Percentiles rank a stretch among this genome's conserved stretches.
Conservation (phyloP, 345 rosid genomes). For the Streptanthus diversifolius region DNA sequence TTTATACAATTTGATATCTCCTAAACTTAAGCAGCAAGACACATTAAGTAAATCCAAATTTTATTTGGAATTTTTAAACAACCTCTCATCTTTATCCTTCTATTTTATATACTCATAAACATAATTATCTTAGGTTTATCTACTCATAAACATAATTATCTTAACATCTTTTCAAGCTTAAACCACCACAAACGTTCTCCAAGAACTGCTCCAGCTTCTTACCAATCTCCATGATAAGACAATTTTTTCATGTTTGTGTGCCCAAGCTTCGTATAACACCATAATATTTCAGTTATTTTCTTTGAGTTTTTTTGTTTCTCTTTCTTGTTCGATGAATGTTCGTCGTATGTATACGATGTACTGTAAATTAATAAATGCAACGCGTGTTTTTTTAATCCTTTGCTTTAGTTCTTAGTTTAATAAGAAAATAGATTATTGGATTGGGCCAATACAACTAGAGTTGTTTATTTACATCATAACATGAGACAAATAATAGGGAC, state of each 20-base stretch:
- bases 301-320: not conserved
- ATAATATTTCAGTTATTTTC: not conserved
- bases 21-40: too few relatives aligned
- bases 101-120: too few relatives aligned
- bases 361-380: not conserved
- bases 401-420: not conserved
- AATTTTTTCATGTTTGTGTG: not conserved
- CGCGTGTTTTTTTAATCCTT: not conserved
- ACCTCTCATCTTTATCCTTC: too few relatives aligned
- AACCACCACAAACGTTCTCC: not conserved
- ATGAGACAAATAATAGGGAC: too few relatives aligned
- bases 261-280: not conserved
- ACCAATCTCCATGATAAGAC: slow-evolving; percentile 1
- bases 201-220: slow-evolving; percentile 3
- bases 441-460: not conserved
- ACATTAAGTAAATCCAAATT: too few relatives aligned
- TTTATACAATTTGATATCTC: too few relatives aligned
- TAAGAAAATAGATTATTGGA: not conserved
- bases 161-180: too few relatives aligned
- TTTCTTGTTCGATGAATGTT: not conserved
- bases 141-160: too few relatives aligned
- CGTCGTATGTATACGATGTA: not conserved
- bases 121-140: too few relatives aligned
- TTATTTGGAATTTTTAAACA: too few relatives aligned
- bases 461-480: not conserved